Evolutionary conservation across 176 grass and related monocot genomes (phyloP), one percentile per base, ranked within the genome.

Genomic region (Triticum turgidum): DNA sequence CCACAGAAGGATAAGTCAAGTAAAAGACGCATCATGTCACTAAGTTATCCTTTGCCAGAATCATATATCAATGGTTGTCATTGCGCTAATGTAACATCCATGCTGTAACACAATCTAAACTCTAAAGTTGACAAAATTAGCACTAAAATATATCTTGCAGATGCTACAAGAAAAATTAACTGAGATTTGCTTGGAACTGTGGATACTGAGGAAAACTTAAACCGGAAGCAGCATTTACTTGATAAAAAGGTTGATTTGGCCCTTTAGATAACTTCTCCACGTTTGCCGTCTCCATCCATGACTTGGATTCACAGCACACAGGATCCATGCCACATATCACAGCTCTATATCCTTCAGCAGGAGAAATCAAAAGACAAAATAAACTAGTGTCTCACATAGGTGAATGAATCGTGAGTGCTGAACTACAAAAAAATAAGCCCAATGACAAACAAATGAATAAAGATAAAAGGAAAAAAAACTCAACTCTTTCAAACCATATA

Each of bases 261-360:
- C 96, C 96, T 80, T 88, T 89, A 63, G 87, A 87, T 76, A 98
- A 88, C 79, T 90, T 98, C 41, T 94, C 88, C 61, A 96, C 87
- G 51, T 92, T 91, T 51, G 93, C 93, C 52, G 88, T 92, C 61
- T 94, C 93, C 93, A 98, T 98, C 96, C 96, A 98, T 77, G 93
- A 96, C 62, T 88, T 98, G 38, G 96, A 98, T 92, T 98, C 96
- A 81, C 88, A 91, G 71, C 96, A 98, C 41, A 94, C 90, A 30
- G 92, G 90, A 91, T 98, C 96, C 96, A 98, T 98, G 72, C 96
- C 96, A 92, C 96, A 98, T 79, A 98, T 98, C 71, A 96, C 93
- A 84, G 81, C 96, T 94, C 78, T 91, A 96, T 98, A 98, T 80
- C 96, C 96, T 98, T 86, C 77, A 93, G 81, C 32, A 78, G 61